These are phyloP conservation scores for Mycosphaerella sp. DNA, from an alignment of 2,329 filamentous ascomycete species.

Conservation along the genomic window DNA sequence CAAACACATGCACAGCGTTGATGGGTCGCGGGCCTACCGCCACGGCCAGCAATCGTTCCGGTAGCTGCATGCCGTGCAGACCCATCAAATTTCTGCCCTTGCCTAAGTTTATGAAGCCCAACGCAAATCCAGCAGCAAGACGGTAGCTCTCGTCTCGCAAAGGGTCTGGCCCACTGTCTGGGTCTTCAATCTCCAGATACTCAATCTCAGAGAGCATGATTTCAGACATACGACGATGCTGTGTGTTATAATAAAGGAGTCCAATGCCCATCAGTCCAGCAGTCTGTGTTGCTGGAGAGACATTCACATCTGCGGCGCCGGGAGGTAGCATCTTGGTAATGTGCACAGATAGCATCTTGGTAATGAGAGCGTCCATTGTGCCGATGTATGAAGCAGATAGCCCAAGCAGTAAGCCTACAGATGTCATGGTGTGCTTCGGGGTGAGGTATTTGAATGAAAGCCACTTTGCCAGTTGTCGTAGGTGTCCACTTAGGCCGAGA, in stretches of 20 bases:
- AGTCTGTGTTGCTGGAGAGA: slow-evolving; percentile 89
- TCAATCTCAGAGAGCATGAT: slow-evolving; percentile 98
- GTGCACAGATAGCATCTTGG: slow-evolving; percentile 86
- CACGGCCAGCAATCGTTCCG: slow-evolving; percentile 77
- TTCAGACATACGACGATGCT: slow-evolving; percentile 97
- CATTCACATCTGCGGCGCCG: slow-evolving; percentile 86
- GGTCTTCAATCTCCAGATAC: slow-evolving; percentile 74
- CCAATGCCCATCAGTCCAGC: slow-evolving; percentile 97
- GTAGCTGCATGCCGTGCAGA: slow-evolving; percentile 86
- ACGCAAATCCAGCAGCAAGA: slow-evolving; percentile 83
- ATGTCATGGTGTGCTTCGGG: slow-evolving; percentile 98
- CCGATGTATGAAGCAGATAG: slow-evolving; percentile 90
- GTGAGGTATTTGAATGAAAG: slow-evolving; percentile 99
- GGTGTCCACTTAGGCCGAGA: slow-evolving; percentile 85
- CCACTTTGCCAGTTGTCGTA: slow-evolving; percentile 95
- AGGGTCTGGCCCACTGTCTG: slow-evolving; percentile 60
- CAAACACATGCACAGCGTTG: slow-evolving; percentile 83
- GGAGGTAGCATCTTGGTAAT: slow-evolving; percentile 89
- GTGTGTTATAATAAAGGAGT: slow-evolving; percentile 85
- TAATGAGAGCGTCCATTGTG: slow-evolving; percentile 95
- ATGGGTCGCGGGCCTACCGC: slow-evolving; percentile 88
- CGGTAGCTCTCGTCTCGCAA: slow-evolving; percentile 94
- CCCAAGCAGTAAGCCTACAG: slow-evolving; percentile 86
- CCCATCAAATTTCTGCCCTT: slow-evolving; percentile 84
- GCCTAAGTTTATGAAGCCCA: slow-evolving; percentile 90